Conservation (phyloP, 192 early-diverging fungal genomes). For the Umbelopsis sp. region DNA sequence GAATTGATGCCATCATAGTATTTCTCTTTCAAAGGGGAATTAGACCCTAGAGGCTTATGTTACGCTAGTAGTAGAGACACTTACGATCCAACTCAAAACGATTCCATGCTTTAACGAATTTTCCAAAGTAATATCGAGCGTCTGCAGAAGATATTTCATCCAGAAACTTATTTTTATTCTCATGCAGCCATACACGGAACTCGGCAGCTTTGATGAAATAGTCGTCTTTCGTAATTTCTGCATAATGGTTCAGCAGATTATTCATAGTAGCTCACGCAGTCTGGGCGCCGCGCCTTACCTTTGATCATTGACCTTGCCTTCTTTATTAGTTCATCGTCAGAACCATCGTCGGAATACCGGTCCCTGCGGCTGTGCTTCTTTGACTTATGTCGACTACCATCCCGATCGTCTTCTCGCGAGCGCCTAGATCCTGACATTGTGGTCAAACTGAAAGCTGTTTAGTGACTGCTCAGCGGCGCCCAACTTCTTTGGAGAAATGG, state of each 20-base stretch:
- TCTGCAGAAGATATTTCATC: constrained; percentile 74
- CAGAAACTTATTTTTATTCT: constrained; percentile 74
- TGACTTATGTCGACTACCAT: neutral
- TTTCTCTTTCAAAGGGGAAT: constrained; percentile 44
- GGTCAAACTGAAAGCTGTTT: too few species aligned
- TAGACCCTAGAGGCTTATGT: neutral
- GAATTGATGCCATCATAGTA: constrained; percentile 75
- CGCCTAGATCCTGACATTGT: constrained; percentile 11
- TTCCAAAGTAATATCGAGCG: constrained; percentile 72
- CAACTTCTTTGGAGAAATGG: too few species aligned
- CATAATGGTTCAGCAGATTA: neutral
- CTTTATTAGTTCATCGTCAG: neutral
- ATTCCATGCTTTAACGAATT: constrained; percentile 92
- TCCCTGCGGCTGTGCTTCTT: constrained; percentile 15
- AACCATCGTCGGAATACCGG: neutral
- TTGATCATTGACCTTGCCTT: constrained; percentile 8
- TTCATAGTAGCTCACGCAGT: neutral
- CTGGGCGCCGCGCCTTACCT: neutral
- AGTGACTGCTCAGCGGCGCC: too few species aligned
- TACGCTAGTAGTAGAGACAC: constrained; percentile 24
- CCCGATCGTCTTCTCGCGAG: constrained; percentile 11
- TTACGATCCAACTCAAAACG: constrained; percentile 62
- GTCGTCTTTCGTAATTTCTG: constrained; percentile 71
- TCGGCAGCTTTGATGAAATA: constrained; percentile 78
- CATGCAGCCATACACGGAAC: constrained; percentile 82